Evolutionary conservation across 208 protist species (phyloP), one percentile per base, ranked within the genome.

Genomic region (Leishmania guyanensis): DNA sequence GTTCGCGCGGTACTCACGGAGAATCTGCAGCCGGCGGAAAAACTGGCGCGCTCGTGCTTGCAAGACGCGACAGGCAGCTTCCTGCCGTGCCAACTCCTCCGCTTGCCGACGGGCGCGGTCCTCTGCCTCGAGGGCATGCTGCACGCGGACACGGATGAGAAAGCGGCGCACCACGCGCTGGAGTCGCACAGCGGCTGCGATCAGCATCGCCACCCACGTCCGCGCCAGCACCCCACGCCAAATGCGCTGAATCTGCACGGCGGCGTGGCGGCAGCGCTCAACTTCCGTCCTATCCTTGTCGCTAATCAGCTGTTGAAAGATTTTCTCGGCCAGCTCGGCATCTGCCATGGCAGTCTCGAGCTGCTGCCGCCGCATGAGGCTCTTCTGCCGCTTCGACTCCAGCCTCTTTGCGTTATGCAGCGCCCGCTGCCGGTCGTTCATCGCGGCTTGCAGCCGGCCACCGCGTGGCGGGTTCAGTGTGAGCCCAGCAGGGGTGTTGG

Each of bases 141-240:
- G 68, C 26, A 83, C 83, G 17, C 89, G 87, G 10, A 87, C 75
- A 51, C 87, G 84, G 8, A 91, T 84, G 46, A 95, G 86, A 79
- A 89, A 91, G 29, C 79, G 56, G n/a, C 92, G 91, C 53, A 93
- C 86, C 10, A 86, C 88, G 39, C 77, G 73, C 82, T 97, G 94
- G 66, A 97, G 86, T 62, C 60, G 81, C 46, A 82, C 46, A 26
- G 90, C 87, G 8, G 93, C 89, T 12, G 54, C 29, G 36, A 93
- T 85, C 74, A 95, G 86, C 22, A 78, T 87, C 36, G 65, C 2
- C n/a, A 97, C 80, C 79, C 89, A 89, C 48, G 70, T 89, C 43
- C 94, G 89, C 33, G 92, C 92, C 71, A 94, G 54, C 68, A 90
- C 88, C 22, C 94, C 94, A 54, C 94, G 91, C 91, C 92, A 97